Evolutionary conservation across 768 basidiomycete genomes (phyloP), one percentile per base, ranked within the genome.

Genomic region (Pisolithus albus): DNA sequence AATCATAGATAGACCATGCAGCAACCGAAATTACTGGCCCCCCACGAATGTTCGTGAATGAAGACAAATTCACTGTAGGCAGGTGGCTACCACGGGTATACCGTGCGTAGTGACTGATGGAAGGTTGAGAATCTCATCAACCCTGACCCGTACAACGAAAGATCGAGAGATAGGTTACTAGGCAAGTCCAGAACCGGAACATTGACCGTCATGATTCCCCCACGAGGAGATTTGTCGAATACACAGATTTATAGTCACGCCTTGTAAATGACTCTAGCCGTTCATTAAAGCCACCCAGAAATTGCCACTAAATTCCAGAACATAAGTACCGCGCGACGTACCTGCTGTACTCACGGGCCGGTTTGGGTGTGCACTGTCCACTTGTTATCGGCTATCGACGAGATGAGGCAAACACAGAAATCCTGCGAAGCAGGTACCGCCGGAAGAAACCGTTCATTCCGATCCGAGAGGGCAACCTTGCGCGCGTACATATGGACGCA

Each of bases 31-130:
- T 52, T 56, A 52, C 53, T 47, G 40, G 50, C 59, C 45, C 52
- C 57, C 60, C 61, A 49, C 56, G 61, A 58, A 58, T 56, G 44
- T 46, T 52, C 58, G 55, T 60, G 64, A 65, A 64, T 55, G 57
- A 64, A 62, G 41, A 56, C 64, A 62, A 66, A 64, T 62, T 60
- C 57, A 34, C 26, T 45, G 56, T 46, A 50, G 57, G 56, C 65
- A 63, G 63, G 67, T 67, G 67, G 63, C 51, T 54, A 56, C 58
- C 65, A 69, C 57, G 64, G 61, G 49, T 59, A 61, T 57, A 56
- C 65, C 65, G 67, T 64, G 66, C 67, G 66, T 64, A 46, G 65
- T 65, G 67, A 69, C 57, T 64, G 67, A 67, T 67, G 49, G 2
- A 52, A 67, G 56, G 51, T 39, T 58, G 63, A 65, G 64, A 61